Conservation (phyloP, 768 basidiomycete genomes). For the Russula vinacea region DNA sequence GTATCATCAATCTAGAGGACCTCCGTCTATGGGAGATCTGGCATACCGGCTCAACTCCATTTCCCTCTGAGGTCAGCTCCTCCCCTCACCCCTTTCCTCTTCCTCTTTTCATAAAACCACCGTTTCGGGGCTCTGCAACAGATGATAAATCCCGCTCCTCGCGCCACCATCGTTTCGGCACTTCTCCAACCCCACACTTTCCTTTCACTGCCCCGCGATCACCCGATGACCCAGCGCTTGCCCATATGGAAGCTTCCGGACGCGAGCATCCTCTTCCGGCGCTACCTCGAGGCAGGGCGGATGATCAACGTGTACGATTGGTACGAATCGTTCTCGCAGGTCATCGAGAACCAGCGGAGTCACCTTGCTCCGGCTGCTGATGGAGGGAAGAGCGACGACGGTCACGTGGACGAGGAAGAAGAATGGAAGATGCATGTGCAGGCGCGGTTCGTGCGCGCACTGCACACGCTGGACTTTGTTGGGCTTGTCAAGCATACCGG, state of each 20-base stretch:
- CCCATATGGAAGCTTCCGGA: conserved; percentile 61
- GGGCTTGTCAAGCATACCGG: conserved; percentile 80
- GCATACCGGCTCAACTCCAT: conserved; percentile 63
- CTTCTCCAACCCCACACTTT: conserved; percentile 59
- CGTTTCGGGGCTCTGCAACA: conserved; percentile 33
- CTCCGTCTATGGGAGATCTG: conserved; percentile 63
- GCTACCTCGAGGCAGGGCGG: conserved; percentile 75
- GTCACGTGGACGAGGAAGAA: conserved; percentile 36
- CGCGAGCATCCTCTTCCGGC: conserved; percentile 68
- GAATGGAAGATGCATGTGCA: conserved; percentile 64
- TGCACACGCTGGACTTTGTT: conserved; percentile 79
- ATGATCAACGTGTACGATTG: conserved; percentile 88
- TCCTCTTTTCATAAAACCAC: not conserved
- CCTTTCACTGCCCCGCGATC: conserved; percentile 21
- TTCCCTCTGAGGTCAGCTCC: conserved; percentile 59
- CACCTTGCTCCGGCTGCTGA: conserved; percentile 23
- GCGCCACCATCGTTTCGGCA: conserved; percentile 58
- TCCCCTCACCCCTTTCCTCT: not conserved
- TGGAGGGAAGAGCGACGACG: conserved; percentile 31
- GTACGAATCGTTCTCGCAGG: conserved; percentile 73
- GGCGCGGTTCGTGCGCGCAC: conserved; percentile 71
- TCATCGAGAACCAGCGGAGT: conserved; percentile 56
- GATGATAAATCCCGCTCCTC: conserved; percentile 69
- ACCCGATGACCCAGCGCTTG: not conserved
- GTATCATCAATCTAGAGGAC: conserved; percentile 49